Conservation (phyloP, 2,329 filamentous ascomycete genomes). For the Fusarium ambrosium region DNA sequence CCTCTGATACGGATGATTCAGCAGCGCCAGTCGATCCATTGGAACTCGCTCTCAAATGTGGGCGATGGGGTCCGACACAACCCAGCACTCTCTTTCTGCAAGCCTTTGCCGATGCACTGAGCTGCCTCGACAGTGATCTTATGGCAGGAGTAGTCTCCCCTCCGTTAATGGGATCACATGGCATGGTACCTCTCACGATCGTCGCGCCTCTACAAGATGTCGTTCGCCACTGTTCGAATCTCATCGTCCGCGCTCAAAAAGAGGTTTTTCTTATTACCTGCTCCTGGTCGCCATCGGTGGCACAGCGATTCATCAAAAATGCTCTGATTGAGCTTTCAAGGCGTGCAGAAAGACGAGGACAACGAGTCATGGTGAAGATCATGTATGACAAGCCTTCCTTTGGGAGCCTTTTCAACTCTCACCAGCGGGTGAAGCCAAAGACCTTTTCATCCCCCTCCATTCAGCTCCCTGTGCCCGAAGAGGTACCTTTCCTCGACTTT, state of each 20-base stretch:
- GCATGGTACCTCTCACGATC: slow-evolving; percentile 76
- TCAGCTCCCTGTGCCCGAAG: slow-evolving; percentile 70
- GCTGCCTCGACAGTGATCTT: slow-evolving; percentile 66
- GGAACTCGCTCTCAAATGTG: slow-evolving; percentile 69
- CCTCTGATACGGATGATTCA: slow-evolving; percentile 39
- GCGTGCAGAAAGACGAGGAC: slow-evolving; percentile 69
- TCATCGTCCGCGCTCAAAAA: slow-evolving; percentile 78
- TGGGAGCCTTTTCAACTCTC: slow-evolving; percentile 75
- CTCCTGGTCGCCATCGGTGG: slow-evolving; percentile 79
- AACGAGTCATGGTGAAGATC: slow-evolving; percentile 76
- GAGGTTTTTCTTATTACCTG: slow-evolving; percentile 83
- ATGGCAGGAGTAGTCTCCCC: slow-evolving; percentile 66
- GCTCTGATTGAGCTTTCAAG: slow-evolving; percentile 77
- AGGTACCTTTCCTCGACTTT: slow-evolving; percentile 79
- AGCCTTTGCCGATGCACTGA: slow-evolving; percentile 76
- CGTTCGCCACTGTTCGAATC: slow-evolving; percentile 79
- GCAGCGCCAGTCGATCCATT: slow-evolving; percentile 54
- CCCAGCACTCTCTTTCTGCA: slow-evolving; percentile 78
- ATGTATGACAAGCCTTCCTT: slow-evolving; percentile 80
- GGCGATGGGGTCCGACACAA: slow-evolving; percentile 73
- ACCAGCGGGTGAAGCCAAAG: slow-evolving; percentile 69
- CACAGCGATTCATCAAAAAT: slow-evolving; percentile 76
- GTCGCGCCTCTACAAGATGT: slow-evolving; percentile 72
- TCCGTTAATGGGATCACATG: slow-evolving; percentile 66
- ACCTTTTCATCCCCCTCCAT: slow-evolving; percentile 72